Evolutionary conservation across 1,139 yeast species (phyloP), one percentile per base, ranked within the genome.

Genomic region (Candida pseudocylindracea): DNA sequence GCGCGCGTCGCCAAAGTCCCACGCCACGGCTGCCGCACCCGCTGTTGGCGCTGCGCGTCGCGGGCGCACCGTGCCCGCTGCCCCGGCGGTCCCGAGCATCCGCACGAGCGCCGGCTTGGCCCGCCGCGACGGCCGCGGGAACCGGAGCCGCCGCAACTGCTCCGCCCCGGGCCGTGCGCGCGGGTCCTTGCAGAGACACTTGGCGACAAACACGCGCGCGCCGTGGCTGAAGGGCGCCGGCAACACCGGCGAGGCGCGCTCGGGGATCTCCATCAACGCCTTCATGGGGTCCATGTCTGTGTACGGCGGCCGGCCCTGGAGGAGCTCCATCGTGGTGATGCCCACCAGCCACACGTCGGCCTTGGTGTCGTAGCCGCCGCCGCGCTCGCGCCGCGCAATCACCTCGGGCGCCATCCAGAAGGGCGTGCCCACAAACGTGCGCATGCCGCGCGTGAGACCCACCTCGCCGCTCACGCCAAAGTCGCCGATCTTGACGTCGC

Each of bases 331-430:
- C 1, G 76, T 65, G 1, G 93, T 80, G 33, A 80, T 79, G 0
- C 93, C 93, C 4, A 78, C 56, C 1, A 92, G 78, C 93, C 93
- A 80, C 34, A 80, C 74, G 45, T 80, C 93, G 4, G 81, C 91
- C 45, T 73, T 78, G 41, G 72, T 76, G 45, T 76, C 63, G 45
- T 80, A 76, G 10, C 10, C 10, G 8, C 10, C 10, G 1, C 85
- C 85, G 12, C 51, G 50, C 26, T 45, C 43, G 11, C 53, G 45
- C 35, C 65, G 52, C 4, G 54, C 45, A 24, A 80, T 73, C 26
- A 79, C 75, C 45, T 80, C 93, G 0, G 93, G 93, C 0, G 93
- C 93, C 93, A 80, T 80, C 93, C 93, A 80, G 49, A 69, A 78
- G 12, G 93, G 93, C 0, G 93, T 79, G 0, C 93, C 93, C 28